phyloP scores from a whole-genome alignment of 495 filamentous ascomycete species.

The Jackrogersella minutella region DNA sequence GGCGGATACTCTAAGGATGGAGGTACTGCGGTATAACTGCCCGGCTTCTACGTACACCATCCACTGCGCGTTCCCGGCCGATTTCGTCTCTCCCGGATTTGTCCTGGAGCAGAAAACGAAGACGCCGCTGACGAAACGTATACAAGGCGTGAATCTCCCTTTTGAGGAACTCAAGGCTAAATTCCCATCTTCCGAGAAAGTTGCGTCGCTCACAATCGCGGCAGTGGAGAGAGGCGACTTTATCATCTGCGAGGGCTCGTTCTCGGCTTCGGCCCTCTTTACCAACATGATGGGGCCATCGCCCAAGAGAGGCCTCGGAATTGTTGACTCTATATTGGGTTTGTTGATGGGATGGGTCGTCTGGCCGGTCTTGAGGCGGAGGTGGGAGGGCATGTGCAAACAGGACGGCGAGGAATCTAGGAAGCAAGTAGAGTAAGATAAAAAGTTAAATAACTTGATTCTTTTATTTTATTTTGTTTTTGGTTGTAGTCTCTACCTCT shows the following conservation, averaged over 20 bases:
- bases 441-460: no score
- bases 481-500: no score
- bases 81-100: constrained; percentile 50
- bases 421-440: neutral
- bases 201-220: constrained; percentile 29
- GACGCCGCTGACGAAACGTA: constrained; percentile 46
- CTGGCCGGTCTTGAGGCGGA: constrained; percentile 31
- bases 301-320: constrained; percentile 37
- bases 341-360: constrained; percentile 32
- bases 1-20: constrained; percentile 51
- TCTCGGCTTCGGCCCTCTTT: constrained; percentile 34
- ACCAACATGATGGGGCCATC: constrained; percentile 40
- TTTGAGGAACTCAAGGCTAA: constrained; percentile 17
- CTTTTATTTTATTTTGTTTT: no score
- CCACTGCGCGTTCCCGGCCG: constrained; percentile 40
- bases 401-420: constrained; percentile 25
- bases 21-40: constrained; percentile 38
- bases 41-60: constrained; percentile 30
- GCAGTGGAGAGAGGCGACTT: constrained; percentile 34
- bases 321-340: constrained; percentile 32
- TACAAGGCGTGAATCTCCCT: constrained; percentile 42
- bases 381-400: constrained; percentile 34
- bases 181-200: constrained; percentile 21
- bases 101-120: constrained; percentile 47
- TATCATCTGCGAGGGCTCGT: constrained; percentile 33